These are phyloP conservation scores for Ophiocordyceps camponoti-saundersi DNA, from an alignment of 2,329 filamentous ascomycete species.

Conservation along the genomic window DNA sequence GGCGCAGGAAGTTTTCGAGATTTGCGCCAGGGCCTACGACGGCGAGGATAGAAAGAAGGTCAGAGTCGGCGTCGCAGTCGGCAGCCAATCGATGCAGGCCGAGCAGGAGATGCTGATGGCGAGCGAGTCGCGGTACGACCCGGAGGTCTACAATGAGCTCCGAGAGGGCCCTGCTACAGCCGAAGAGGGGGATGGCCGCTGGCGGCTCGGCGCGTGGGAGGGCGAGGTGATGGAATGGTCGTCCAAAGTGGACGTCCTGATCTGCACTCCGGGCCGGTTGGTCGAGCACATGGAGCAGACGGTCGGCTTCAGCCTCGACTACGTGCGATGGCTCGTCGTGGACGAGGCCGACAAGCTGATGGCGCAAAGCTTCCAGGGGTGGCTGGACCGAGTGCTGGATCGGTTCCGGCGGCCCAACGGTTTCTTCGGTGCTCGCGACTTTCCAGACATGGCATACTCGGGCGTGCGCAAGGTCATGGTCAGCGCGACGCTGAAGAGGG, in stretches of 20 bases:
- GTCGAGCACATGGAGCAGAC: conserved; percentile 83
- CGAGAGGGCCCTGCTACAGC: conserved; percentile 7
- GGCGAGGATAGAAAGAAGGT: conserved; percentile 44
- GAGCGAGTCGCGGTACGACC: conserved; percentile 43
- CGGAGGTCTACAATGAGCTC: conserved; percentile 26
- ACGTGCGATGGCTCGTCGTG: conserved; percentile 75
- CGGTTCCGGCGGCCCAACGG: conserved; percentile 29
- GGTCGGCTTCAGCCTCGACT: conserved; percentile 59
- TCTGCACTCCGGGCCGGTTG: conserved; percentile 80
- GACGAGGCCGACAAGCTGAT: conserved; percentile 90
- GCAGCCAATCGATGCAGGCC: conserved; percentile 56
- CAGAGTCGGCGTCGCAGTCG: conserved; percentile 67
- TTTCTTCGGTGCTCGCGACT: conserved; percentile 31
- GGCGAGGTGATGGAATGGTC: conserved; percentile 43
- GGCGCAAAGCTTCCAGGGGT: conserved; percentile 84
- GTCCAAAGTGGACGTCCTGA: conserved; percentile 71
- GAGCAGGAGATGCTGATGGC: conserved; percentile 35
- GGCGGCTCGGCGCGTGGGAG: conserved; percentile 14
- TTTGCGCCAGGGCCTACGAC: conserved; percentile 49
- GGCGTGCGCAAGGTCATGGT: conserved; percentile 67
- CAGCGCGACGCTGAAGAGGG: conserved; percentile 82
- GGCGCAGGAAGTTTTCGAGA: conserved; percentile 60
- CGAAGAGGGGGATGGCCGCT: conserved; percentile 1
- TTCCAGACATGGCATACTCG: conserved; percentile 31
- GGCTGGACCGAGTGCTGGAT: conserved; percentile 59